Conservation (phyloP, 2,329 filamentous ascomycete genomes). For the Sporothrix globosa region DNA sequence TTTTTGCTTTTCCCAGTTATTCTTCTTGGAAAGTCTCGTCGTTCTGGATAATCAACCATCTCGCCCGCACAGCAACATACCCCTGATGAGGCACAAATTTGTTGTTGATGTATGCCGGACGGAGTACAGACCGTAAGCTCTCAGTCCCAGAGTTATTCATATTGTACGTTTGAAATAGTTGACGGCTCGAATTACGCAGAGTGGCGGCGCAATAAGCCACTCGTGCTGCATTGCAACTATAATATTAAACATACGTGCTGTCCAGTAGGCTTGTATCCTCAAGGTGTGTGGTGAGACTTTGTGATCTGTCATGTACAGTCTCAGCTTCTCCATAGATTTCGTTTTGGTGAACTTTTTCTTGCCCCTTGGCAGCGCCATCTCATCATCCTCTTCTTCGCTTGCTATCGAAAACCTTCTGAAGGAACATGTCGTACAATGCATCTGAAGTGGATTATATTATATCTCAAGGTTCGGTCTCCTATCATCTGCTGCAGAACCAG, state of each 20-base stretch:
- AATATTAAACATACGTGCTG: background rate
- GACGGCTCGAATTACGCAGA: background rate
- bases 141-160: no score
- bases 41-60: background rate
- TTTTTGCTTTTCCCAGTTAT: background rate
- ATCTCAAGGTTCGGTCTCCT: no score
- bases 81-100: no score
- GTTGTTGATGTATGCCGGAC: no score
- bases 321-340: no score
- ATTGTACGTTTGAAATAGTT: no score
- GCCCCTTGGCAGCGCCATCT: background rate
- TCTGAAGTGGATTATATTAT: background rate
- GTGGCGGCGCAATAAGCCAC: slow-evolving; percentile 13
- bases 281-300: background rate
- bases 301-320: background rate
- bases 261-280: no score
- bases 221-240: background rate
- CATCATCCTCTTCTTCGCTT: no score
- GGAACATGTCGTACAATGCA: background rate
- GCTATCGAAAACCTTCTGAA: background rate
- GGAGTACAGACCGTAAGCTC: no score
- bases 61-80: no score
- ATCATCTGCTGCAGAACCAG: background rate
- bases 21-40: background rate
- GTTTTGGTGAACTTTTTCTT: background rate